phyloP scores from a whole-genome alignment of 2,329 filamentous ascomycete genomes.

The Fusarium cicatricum region DNA sequence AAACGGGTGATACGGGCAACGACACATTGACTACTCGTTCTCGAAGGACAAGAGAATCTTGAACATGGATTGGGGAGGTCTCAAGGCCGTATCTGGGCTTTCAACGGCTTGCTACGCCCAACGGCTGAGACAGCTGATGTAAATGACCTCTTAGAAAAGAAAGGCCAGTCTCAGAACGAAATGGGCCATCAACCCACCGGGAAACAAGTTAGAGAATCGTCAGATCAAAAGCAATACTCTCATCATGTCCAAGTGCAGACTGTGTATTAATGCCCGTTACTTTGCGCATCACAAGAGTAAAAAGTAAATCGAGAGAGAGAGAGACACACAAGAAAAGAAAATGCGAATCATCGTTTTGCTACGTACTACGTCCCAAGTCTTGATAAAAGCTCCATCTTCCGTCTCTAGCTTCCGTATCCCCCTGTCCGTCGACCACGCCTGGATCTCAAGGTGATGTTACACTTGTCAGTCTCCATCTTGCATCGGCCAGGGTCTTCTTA shows the following conservation, averaged over 20 bases:
- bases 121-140: slow-evolving; percentile 18
- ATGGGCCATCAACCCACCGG: slow-evolving; percentile 8
- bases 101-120: slow-evolving; percentile 10
- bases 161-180: slow-evolving; percentile 21
- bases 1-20: slow-evolving; percentile 6
- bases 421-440: slow-evolving; percentile 17
- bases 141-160: background rate
- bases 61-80: slow-evolving; percentile 5
- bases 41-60: slow-evolving; percentile 8
- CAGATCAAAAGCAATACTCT: slow-evolving; percentile 26
- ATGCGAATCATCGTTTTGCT: background rate
- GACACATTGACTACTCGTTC: slow-evolving; percentile 9
- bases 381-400: background rate
- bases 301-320: background rate
- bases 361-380: background rate
- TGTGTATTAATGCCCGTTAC: background rate
- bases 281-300: background rate
- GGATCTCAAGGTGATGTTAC: slow-evolving; percentile 13
- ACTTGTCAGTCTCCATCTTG: no score
- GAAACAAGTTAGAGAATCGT: slow-evolving; percentile 13
- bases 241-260: background rate
- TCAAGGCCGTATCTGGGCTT: background rate
- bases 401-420: slow-evolving; percentile 20
- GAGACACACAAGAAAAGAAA: background rate
- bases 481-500: no score